Conservation (phyloP, 2,329 filamentous ascomycete genomes). For the Venturia carpophila region DNA sequence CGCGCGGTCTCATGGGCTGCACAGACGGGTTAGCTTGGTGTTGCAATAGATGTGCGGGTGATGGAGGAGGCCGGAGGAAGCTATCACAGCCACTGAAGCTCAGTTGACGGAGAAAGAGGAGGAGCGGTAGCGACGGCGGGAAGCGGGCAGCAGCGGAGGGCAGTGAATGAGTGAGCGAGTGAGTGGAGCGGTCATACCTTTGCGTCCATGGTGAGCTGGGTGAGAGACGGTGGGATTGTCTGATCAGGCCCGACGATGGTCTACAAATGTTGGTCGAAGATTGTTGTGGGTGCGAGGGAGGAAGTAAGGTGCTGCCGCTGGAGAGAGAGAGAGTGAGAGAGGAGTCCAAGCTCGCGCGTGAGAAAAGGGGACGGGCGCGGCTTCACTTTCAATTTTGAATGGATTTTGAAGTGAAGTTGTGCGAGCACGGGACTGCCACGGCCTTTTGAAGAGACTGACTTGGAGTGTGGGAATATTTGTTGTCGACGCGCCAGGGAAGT, state of each 20-base stretch:
- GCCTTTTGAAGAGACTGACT: not conserved
- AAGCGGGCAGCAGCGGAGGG: not conserved
- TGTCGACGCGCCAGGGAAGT: not conserved
- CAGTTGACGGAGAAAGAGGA: not conserved
- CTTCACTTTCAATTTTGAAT: not conserved
- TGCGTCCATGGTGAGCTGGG: conserved; percentile 34
- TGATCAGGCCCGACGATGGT: not conserved
- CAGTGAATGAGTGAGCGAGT: conserved; percentile 14
- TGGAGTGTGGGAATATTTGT: conserved; percentile 5
- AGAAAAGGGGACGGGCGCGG: not conserved
- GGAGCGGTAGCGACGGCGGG: not conserved
- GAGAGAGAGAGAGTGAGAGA: not conserved
- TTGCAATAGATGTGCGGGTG: conserved; percentile 20
- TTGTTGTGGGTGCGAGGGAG: not conserved
- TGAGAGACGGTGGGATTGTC: not conserved
- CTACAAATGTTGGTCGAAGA: conserved; percentile 6
- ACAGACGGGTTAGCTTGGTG: conserved; percentile 6
- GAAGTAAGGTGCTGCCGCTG: too few relatives aligned
- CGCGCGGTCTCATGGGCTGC: conserved; percentile 62
- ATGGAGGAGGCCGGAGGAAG: conserved; percentile 11
- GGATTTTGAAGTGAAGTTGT: too few relatives aligned
- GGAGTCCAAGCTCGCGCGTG: not conserved
- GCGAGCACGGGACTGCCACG: not conserved
- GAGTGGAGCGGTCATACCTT: conserved; percentile 30
- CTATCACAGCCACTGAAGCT: not conserved